These are phyloP conservation scores for Nakazawaea ishiwadae DNA, from an alignment of 805 yeast genomes.

Conservation along the genomic window DNA sequence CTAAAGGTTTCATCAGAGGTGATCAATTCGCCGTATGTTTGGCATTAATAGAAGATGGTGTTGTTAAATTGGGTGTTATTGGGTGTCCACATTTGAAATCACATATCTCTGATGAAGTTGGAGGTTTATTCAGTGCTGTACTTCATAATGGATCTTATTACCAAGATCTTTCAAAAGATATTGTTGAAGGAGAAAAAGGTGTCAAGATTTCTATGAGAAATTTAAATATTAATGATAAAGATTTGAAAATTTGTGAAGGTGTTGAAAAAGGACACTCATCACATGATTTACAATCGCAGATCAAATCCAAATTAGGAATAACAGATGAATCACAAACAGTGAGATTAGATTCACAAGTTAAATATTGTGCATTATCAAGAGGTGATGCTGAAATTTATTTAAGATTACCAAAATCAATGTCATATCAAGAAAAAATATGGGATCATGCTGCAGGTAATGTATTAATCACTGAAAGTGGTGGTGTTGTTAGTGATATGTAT, in stretches of 20 bases:
- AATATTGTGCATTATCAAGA: slow-evolving; percentile 84
- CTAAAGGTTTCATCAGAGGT: slow-evolving; percentile 92
- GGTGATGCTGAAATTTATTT: slow-evolving; percentile 93
- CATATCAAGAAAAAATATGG: slow-evolving; percentile 94
- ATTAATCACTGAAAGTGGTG: slow-evolving; percentile 86
- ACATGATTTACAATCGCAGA: slow-evolving; percentile 75
- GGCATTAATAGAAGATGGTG: slow-evolving; percentile 82
- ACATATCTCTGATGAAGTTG: slow-evolving; percentile 41
- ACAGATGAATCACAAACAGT: slow-evolving; percentile 53
- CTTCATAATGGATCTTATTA: slow-evolving; percentile 65
- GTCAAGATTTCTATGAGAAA: slow-evolving; percentile 48
- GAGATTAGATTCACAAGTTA: slow-evolving; percentile 93
- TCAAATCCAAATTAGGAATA: slow-evolving; percentile 62
- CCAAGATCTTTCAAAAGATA: slow-evolving; percentile 31
- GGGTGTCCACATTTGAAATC: slow-evolving; percentile 92
- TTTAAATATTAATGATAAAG: slow-evolving; percentile 24
- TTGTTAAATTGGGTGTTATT: slow-evolving; percentile 84
- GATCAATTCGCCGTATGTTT: slow-evolving; percentile 97
- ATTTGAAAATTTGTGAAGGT: slow-evolving; percentile 78
- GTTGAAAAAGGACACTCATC: slow-evolving; percentile 95
- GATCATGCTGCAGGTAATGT: slow-evolving; percentile 97
- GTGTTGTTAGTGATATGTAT: slow-evolving; percentile 78
- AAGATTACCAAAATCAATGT: slow-evolving; percentile 73
- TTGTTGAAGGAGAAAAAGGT: slow-evolving; percentile 32
- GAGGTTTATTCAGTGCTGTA: slow-evolving; percentile 75